These are phyloP conservation scores for Trichoderma lentiforme DNA, from an alignment of 2,329 filamentous ascomycete genomes.

Conservation along the genomic window DNA sequence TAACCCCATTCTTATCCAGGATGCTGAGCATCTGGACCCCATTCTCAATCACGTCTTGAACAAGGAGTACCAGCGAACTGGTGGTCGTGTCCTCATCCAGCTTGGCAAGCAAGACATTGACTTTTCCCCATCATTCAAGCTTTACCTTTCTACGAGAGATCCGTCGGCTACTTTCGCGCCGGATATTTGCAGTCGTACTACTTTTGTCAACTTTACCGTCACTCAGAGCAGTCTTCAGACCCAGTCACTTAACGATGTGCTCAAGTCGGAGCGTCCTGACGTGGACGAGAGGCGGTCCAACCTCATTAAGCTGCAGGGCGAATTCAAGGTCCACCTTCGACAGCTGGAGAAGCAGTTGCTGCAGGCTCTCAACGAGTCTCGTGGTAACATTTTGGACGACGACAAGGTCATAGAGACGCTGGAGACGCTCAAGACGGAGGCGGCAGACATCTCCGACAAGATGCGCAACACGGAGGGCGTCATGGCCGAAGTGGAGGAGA, in stretches of 20 bases:
- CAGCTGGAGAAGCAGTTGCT: slow-evolving; percentile 91
- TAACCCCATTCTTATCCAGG: slow-evolving; percentile 97
- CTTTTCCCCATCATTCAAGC: slow-evolving; percentile 93
- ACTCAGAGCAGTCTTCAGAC: slow-evolving; percentile 98
- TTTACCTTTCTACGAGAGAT: slow-evolving; percentile 93
- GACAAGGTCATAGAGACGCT: slow-evolving; percentile 97
- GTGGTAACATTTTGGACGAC: slow-evolving; percentile 96
- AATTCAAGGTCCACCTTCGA: slow-evolving; percentile 97
- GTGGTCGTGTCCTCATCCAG: slow-evolving; percentile 95
- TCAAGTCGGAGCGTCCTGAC: slow-evolving; percentile 96
- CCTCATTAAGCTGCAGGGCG: slow-evolving; percentile 96
- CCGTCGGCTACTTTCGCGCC: slow-evolving; percentile 94
- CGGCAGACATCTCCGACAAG: slow-evolving; percentile 92
- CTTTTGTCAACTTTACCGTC: slow-evolving; percentile 98
- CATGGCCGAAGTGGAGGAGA: slow-evolving; percentile 95
- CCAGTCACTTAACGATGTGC: slow-evolving; percentile 93
- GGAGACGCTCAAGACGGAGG: slow-evolving; percentile 96
- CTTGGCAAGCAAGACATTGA: slow-evolving; percentile 98
- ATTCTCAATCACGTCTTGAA: slow-evolving; percentile 98
- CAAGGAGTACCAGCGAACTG: slow-evolving; percentile 98
- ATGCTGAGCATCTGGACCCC: slow-evolving; percentile 94
- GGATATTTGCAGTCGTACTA: slow-evolving; percentile 96
- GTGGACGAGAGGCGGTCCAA: slow-evolving; percentile 95
- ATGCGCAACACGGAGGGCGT: slow-evolving; percentile 96
- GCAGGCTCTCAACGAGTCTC: slow-evolving; percentile 94